Conservation (phyloP, 495 filamentous ascomycete species). For the Talaromyces adpressus region DNA sequence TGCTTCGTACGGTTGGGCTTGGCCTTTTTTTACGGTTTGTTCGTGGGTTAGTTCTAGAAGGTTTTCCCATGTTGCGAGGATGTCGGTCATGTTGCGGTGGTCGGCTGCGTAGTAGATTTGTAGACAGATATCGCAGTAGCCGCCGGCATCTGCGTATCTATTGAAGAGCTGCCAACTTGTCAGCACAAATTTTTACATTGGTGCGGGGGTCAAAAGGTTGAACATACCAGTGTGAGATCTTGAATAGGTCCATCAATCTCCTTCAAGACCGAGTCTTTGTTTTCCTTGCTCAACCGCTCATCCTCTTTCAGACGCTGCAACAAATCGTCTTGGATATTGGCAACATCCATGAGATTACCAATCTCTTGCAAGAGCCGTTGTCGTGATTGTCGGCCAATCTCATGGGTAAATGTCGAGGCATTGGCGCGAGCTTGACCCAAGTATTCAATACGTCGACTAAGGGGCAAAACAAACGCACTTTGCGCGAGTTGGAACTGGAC, state of each 20-base stretch:
- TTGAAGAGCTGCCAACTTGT: slow-evolving; percentile 68
- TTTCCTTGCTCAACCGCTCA: slow-evolving; percentile 52
- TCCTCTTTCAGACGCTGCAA: slow-evolving; percentile 74
- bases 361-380: slow-evolving; percentile 76
- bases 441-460: slow-evolving; percentile 80
- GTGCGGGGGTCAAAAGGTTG: neutral
- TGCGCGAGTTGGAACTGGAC: slow-evolving; percentile 80
- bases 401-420: slow-evolving; percentile 65
- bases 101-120: slow-evolving; percentile 84
- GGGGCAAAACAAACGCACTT: slow-evolving; percentile 64
- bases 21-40: slow-evolving; percentile 45
- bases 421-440: slow-evolving; percentile 83
- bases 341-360: slow-evolving; percentile 81
- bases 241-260: slow-evolving; percentile 69
- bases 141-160: slow-evolving; percentile 74
- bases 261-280: slow-evolving; percentile 50
- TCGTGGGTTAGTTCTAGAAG: slow-evolving; percentile 66
- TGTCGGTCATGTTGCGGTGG: slow-evolving; percentile 75
- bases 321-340: slow-evolving; percentile 90
- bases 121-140: slow-evolving; percentile 88
- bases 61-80: slow-evolving; percentile 75
- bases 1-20: slow-evolving; percentile 67
- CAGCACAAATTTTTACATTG: neutral
- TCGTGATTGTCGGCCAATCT: slow-evolving; percentile 64
- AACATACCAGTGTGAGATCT: slow-evolving; percentile 63